Evolutionary conservation across 441 rosid genomes (phyloP).

Genomic region (Raphanus hybrid): DNA sequence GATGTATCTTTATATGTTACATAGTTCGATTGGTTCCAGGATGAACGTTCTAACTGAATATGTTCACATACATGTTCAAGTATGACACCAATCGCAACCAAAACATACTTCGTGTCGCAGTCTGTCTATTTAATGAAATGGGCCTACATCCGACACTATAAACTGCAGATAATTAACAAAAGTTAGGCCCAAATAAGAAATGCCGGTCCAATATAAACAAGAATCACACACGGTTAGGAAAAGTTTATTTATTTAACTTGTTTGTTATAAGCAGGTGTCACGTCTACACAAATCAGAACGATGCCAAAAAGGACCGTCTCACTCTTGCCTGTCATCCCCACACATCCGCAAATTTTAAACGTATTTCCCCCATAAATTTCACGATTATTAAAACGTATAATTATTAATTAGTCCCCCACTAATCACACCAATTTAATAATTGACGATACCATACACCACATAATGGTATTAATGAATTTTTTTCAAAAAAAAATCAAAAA

Average conservation of each 20-base stretch:
- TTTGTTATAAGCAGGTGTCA: conserved; percentile 23
- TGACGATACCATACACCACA: neutral
- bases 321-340: conserved; percentile 4
- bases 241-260: neutral
- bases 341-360: conserved; percentile 12
- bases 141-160: neutral
- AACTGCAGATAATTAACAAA: neutral
- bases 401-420: too few species aligned
- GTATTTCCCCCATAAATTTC: conserved; percentile 21
- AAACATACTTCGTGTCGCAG: neutral
- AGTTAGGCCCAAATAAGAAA: conserved; percentile 19
- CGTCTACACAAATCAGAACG: conserved; percentile 15
- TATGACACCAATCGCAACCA: too few species aligned
- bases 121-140: neutral
- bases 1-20: too few species aligned
- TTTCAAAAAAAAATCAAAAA: conserved; percentile 1
- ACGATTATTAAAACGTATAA: conserved; percentile 7
- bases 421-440: neutral
- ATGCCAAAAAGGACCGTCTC: conserved; percentile 25
- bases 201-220: neutral
- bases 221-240: neutral
- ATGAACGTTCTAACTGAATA: too few species aligned
- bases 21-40: too few species aligned
- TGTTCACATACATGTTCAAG: too few species aligned
- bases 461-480: neutral